Percentiles rank a stretch among this genome's conserved stretches.
Conservation (phyloP, 805 yeast species). For the Ogataea pini region DNA sequence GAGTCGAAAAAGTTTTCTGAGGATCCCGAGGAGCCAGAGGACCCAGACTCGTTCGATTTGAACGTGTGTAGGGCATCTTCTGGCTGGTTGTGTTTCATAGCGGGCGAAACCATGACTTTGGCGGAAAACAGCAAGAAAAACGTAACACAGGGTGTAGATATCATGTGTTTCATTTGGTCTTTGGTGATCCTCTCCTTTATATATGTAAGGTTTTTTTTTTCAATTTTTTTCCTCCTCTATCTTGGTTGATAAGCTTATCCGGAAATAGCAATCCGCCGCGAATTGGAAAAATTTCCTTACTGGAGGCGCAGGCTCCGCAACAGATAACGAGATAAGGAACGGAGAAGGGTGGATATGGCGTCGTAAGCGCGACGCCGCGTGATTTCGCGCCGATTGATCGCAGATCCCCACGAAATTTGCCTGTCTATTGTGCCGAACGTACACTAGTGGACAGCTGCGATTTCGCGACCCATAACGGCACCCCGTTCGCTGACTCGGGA, state of each 20-base stretch:
- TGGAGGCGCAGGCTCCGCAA: constrained; percentile 7
- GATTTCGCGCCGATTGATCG: not conserved
- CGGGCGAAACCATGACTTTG: not conserved
- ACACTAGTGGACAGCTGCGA: constrained; percentile 22
- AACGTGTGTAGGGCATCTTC: not conserved
- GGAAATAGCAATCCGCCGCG: constrained; percentile 7
- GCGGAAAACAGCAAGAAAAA: not conserved
- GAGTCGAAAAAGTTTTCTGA: not conserved
- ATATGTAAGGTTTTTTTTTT: constrained; percentile 1
- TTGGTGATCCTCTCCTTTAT: constrained; percentile 1
- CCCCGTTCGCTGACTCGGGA: constrained; percentile 51
- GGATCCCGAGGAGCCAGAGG: not conserved
- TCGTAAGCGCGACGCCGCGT: constrained; percentile 5
- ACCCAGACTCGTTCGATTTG: constrained; percentile 2
- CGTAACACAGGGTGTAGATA: too few relatives aligned
- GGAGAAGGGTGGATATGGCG: not conserved
- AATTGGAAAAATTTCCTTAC: constrained; percentile 3
- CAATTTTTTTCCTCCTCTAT: not conserved
- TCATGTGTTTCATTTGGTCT: too few relatives aligned
- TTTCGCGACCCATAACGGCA: constrained; percentile 63
- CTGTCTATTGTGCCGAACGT: too few relatives aligned
- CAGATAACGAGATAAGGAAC: constrained; percentile 6
- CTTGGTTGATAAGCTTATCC: constrained; percentile 5
- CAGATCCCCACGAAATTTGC: not conserved
- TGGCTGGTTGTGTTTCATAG: not conserved